phyloP scores from a whole-genome alignment of 495 filamentous ascomycete species.

The Lindgomyces ingoldianus region DNA sequence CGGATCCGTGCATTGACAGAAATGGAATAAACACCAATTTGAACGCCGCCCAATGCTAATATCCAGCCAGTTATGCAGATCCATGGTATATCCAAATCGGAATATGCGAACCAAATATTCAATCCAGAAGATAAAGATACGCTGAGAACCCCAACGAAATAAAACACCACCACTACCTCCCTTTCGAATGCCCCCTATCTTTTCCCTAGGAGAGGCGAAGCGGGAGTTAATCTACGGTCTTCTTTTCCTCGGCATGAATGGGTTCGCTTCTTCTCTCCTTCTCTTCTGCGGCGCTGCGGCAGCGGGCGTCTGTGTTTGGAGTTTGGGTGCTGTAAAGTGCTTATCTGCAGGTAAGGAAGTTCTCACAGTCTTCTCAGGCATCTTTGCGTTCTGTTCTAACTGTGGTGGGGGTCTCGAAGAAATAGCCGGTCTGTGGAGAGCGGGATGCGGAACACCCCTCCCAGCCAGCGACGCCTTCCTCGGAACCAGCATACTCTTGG shows the following conservation, averaged over 20 bases:
- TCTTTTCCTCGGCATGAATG: constrained; percentile 12
- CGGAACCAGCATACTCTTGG: constrained; percentile 6
- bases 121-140: no score
- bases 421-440: background rate
- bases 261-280: constrained; percentile 2
- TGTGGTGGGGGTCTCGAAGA: background rate
- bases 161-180: background rate
- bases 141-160: no score
- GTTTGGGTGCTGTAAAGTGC: constrained; percentile 23
- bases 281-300: background rate
- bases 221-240: background rate
- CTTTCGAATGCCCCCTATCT: background rate
- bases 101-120: background rate
- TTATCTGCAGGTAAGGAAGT: constrained; percentile 10
- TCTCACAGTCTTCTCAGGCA: no score
- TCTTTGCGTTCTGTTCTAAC: background rate
- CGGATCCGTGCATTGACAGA: background rate
- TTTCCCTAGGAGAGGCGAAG: background rate
- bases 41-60: background rate
- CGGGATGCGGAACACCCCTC: background rate
- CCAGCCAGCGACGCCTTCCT: constrained; percentile 8
- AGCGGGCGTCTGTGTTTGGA: background rate
- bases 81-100: background rate
- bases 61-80: background rate
- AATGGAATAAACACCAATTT: background rate